phyloP scores from a whole-genome alignment of 1,139 yeast genomes.

The Kluyveromyces sp. region DNA sequence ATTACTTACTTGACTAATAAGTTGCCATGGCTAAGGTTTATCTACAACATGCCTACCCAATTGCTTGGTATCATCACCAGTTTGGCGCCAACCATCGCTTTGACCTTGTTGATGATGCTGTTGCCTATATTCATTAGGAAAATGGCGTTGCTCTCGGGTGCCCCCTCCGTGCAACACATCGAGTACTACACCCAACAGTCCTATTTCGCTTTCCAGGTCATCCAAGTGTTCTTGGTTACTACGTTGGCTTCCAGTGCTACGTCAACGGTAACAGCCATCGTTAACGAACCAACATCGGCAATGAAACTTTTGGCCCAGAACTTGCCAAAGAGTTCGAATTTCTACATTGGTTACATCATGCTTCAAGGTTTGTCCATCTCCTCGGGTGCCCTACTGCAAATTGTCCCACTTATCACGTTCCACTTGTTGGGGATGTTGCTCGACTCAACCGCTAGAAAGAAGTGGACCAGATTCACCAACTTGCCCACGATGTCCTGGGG shows the following conservation, averaged over 20 bases:
- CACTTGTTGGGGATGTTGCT: constrained; percentile 60
- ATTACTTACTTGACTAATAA: constrained; percentile 61
- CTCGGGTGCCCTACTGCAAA: constrained; percentile 73
- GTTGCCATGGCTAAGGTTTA: constrained; percentile 62
- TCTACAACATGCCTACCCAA: constrained; percentile 56
- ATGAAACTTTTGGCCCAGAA: constrained; percentile 62
- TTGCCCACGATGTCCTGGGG: constrained; percentile 76
- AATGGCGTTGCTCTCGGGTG: constrained; percentile 62
- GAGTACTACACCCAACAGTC: constrained; percentile 71
- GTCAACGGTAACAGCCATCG: constrained; percentile 61
- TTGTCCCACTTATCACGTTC: constrained; percentile 62
- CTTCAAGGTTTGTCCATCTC: constrained; percentile 81
- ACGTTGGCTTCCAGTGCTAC: constrained; percentile 69
- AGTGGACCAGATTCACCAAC: constrained; percentile 62
- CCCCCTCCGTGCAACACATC: constrained; percentile 53
- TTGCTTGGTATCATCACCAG: constrained; percentile 81
- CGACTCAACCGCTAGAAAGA: constrained; percentile 81
- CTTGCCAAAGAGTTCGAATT: constrained; percentile 85
- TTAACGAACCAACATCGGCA: constrained; percentile 58
- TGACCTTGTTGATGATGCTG: constrained; percentile 74
- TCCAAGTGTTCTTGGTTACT: constrained; percentile 62
- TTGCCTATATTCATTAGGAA: constrained; percentile 64
- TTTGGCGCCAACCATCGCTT: constrained; percentile 72
- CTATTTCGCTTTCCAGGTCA: constrained; percentile 62
- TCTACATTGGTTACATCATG: constrained; percentile 61